Conservation (phyloP, 306 rosid species). For the Mimosa pudica region DNA sequence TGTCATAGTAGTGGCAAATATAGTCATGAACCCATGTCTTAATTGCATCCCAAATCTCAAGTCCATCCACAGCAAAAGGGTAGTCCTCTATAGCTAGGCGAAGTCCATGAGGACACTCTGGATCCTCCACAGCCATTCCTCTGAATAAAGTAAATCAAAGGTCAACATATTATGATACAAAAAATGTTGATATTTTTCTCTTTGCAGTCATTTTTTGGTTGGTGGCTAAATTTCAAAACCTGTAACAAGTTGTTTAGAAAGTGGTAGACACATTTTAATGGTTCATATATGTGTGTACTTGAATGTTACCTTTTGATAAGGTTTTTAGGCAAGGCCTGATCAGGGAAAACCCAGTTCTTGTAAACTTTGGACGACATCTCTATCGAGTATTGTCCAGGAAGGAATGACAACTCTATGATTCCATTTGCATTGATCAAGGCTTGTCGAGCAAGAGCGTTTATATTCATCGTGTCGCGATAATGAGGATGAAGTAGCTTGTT, state of each 20-base stretch:
- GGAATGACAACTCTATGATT: slow-evolving; percentile 36
- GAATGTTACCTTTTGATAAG: slow-evolving; percentile 56
- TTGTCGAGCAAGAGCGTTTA: slow-evolving; percentile 41
- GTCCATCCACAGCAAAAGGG: slow-evolving; percentile 74
- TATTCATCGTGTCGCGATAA: slow-evolving; percentile 48
- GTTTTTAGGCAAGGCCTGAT: slow-evolving; percentile 45
- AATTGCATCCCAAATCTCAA: slow-evolving; percentile 68
- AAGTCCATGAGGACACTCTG: slow-evolving; percentile 45
- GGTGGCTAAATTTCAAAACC: background rate
- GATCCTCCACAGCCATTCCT: slow-evolving; percentile 61
- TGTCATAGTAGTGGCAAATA: slow-evolving; percentile 47
- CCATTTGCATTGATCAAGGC: slow-evolving; percentile 41
- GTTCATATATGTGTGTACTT: background rate
- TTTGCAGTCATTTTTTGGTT: background rate
- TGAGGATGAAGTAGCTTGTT: slow-evolving; percentile 43
- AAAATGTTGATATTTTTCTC: background rate
- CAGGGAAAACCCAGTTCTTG: slow-evolving; percentile 41
- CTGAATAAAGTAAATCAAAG: slow-evolving; percentile 28
- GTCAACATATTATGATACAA: background rate
- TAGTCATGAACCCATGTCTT: slow-evolving; percentile 60
- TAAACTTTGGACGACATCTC: slow-evolving; percentile 40
- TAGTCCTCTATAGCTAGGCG: slow-evolving; percentile 60
- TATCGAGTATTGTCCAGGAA: slow-evolving; percentile 30
- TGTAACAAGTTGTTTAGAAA: background rate
- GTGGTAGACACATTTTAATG: background rate